Conservation (phyloP, 306 rosid genomes). For the Coriaria nepalensis region DNA sequence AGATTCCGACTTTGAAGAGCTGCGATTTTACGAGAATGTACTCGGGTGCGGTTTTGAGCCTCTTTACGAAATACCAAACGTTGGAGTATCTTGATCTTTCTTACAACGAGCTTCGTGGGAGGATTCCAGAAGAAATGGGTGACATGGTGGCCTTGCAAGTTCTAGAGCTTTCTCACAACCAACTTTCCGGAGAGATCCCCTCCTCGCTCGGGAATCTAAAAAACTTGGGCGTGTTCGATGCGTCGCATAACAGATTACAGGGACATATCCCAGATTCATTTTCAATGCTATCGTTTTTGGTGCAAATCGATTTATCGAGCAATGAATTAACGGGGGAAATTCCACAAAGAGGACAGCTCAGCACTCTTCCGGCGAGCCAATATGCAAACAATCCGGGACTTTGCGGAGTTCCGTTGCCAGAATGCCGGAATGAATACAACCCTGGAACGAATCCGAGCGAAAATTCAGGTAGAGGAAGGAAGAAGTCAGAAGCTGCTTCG, state of each 20-base stretch:
- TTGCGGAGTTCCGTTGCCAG: slow-evolving; percentile 85
- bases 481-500: slow-evolving; percentile 35
- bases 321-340: slow-evolving; percentile 85
- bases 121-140: slow-evolving; percentile 80
- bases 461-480: slow-evolving; percentile 26
- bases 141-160: slow-evolving; percentile 92
- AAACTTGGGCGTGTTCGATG: slow-evolving; percentile 84
- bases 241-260: slow-evolving; percentile 78
- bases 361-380: slow-evolving; percentile 84
- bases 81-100: slow-evolving; percentile 93
- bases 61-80: slow-evolving; percentile 82
- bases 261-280: slow-evolving; percentile 92
- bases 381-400: slow-evolving; percentile 91
- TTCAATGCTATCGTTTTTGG: slow-evolving; percentile 80
- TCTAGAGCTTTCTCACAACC: slow-evolving; percentile 82
- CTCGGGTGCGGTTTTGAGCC: slow-evolving; percentile 79
- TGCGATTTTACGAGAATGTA: slow-evolving; percentile 84
- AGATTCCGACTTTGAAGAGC: slow-evolving; percentile 67
- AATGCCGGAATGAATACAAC: slow-evolving; percentile 43
- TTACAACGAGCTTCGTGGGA: slow-evolving; percentile 76
- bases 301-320: slow-evolving; percentile 80
- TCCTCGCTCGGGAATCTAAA: slow-evolving; percentile 67
- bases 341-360: slow-evolving; percentile 81
- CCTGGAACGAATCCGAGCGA: slow-evolving; percentile 23
- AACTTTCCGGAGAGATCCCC: slow-evolving; percentile 89